Evolutionary conservation across 2,329 filamentous ascomycete genomes (phyloP).

Genomic region (Metarhizium rileyi): DNA sequence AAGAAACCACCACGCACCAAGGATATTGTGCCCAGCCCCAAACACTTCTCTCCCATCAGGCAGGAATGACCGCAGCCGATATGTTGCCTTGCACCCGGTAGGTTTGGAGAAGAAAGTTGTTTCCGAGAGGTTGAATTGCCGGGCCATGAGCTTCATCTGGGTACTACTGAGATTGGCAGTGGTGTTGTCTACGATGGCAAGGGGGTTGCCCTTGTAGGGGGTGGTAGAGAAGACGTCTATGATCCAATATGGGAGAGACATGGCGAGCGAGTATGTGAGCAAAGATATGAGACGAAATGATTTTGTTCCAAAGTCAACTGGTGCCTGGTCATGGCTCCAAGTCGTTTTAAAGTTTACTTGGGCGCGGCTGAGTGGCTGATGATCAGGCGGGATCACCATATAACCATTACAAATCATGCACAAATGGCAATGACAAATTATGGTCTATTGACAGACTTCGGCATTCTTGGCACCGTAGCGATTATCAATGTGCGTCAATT

Average conservation of each 20-base stretch:
- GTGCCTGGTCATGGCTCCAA: too few species aligned
- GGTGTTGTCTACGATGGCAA: constrained; percentile 12
- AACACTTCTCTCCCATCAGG: constrained; percentile 14
- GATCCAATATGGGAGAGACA: constrained; percentile 2
- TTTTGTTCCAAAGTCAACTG: too few species aligned
- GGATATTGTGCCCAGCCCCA: constrained; percentile 14
- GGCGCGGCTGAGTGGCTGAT: too few species aligned
- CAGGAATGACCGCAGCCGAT: constrained; percentile 12
- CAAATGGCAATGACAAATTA: too few species aligned
- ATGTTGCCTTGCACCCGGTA: background rate
- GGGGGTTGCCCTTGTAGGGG: constrained; percentile 13
- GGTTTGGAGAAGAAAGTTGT: constrained; percentile 12
- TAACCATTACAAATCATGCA: too few species aligned
- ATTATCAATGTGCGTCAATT: too few species aligned
- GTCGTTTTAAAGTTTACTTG: too few species aligned
- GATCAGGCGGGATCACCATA: too few species aligned
- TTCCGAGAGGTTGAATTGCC: constrained; percentile 16
- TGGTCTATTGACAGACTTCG: too few species aligned
- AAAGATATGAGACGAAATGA: too few species aligned
- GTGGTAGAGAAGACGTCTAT: constrained; percentile 13
- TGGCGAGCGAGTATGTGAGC: background rate
- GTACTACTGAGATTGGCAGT: constrained; percentile 7
- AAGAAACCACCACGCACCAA: constrained; percentile 15
- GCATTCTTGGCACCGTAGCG: too few species aligned
- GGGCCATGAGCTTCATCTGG: constrained; percentile 13